These are phyloP conservation scores for Ganoderma sinense DNA, from an alignment of 1,284 basidiomycete genomes.

Conservation along the genomic window DNA sequence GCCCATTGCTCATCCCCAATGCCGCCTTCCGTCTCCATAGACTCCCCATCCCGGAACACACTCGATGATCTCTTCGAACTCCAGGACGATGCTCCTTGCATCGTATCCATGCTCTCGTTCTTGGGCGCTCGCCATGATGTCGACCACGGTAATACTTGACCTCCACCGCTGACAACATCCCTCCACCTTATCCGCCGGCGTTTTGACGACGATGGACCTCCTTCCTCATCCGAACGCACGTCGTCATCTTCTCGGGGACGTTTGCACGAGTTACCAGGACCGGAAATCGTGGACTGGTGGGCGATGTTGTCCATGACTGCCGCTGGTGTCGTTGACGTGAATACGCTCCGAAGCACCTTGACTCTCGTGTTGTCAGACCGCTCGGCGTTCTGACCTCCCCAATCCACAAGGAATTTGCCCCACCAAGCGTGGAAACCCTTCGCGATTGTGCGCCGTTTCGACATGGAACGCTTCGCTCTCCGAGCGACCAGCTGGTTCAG, in stretches of 20 bases:
- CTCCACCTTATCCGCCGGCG: no score
- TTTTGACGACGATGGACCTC: no score
- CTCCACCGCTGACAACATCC: no score
- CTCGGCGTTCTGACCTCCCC: not conserved
- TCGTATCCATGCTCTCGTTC: no score
- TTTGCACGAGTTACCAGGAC: not conserved
- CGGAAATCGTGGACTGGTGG: constrained; percentile 1
- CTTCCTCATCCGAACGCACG: not conserved
- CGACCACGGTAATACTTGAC: no score
- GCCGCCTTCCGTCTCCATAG: no score
- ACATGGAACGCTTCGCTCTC: not conserved
- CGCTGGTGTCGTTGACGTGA: not conserved
- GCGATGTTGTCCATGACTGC: not conserved
- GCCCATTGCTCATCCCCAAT: no score
- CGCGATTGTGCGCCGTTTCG: not conserved
- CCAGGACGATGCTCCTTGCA: no score
- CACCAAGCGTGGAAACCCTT: not conserved
- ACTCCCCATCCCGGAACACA: no score
- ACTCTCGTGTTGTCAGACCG: not conserved
- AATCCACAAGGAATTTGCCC: not conserved
- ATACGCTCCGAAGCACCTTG: not conserved
- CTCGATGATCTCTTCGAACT: no score
- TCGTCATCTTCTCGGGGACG: not conserved
- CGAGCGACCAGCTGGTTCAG: not conserved
- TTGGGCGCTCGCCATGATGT: no score